Evolutionary conservation across 257 asterid genomes (phyloP).

Genomic region (Echium plantagineum): DNA sequence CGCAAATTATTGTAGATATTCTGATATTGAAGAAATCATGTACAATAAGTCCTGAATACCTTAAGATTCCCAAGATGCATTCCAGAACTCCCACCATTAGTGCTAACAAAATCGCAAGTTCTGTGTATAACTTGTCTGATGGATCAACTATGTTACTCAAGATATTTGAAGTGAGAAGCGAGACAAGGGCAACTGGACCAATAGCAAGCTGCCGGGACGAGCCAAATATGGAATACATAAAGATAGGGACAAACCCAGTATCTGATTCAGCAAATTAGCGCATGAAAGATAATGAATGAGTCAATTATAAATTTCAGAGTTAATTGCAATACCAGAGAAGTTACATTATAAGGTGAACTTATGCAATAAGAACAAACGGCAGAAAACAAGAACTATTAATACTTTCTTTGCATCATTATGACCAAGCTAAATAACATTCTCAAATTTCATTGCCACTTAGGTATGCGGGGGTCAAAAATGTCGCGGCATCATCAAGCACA

Average conservation of each 20-base stretch:
- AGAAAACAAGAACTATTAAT: no score
- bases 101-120: conserved; percentile 88
- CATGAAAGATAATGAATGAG: neutral
- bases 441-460: no score
- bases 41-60: conserved; percentile 37
- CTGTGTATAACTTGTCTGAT: conserved; percentile 77
- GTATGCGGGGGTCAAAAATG: no score
- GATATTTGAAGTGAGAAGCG: conserved; percentile 88
- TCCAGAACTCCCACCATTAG: conserved; percentile 94
- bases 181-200: conserved; percentile 96
- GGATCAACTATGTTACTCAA: conserved; percentile 71
- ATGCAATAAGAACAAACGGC: no score
- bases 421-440: no score
- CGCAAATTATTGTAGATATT: neutral
- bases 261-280: conserved; percentile 37
- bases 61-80: conserved; percentile 81
- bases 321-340: no score
- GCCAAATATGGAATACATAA: conserved; percentile 82
- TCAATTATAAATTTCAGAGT: no score
- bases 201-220: conserved; percentile 99
- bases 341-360: no score
- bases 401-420: no score
- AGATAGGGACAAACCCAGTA: conserved; percentile 94
- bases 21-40: neutral
- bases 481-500: no score